phyloP scores from a whole-genome alignment of 2,329 filamentous ascomycete genomes.

The Allantophomopsis cytisporea region DNA sequence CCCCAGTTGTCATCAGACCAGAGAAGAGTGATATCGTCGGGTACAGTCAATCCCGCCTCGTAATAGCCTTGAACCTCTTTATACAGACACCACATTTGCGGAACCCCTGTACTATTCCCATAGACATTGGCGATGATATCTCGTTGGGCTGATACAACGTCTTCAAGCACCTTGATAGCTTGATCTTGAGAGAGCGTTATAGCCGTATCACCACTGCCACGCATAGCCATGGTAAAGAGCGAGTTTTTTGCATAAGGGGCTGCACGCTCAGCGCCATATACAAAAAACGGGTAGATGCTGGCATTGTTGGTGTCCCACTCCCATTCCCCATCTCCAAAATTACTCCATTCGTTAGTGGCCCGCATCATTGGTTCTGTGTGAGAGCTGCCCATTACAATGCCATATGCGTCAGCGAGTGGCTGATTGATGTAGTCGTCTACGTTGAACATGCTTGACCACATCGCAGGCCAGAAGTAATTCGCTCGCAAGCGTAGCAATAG shows the following conservation, averaged over 20 bases:
- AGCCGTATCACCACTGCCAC: conserved; percentile 54
- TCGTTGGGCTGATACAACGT: conserved; percentile 45
- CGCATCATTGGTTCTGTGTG: conserved; percentile 63
- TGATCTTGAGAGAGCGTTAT: conserved; percentile 37
- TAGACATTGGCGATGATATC: conserved; percentile 40
- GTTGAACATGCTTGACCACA: conserved; percentile 60
- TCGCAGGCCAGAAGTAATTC: conserved; percentile 64
- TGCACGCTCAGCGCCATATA: conserved; percentile 49
- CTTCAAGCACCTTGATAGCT: conserved; percentile 43
- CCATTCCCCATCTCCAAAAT: conserved; percentile 44
- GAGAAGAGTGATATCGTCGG: conserved; percentile 53
- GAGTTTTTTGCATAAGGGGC: conserved; percentile 50
- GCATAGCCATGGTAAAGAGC: conserved; percentile 57
- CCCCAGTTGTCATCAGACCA: conserved; percentile 60
- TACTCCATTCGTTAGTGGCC: conserved; percentile 40
- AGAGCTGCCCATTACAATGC: conserved; percentile 58
- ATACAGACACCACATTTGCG: conserved; percentile 61
- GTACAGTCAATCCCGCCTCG: conserved; percentile 45
- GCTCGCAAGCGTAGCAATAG: conserved; percentile 54
- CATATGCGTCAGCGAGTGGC: conserved; percentile 58
- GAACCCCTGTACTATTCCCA: conserved; percentile 27
- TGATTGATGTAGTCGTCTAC: conserved; percentile 58
- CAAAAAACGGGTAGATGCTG: conserved; percentile 55
- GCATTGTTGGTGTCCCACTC: conserved; percentile 56
- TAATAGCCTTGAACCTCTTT: conserved; percentile 61